These are phyloP conservation scores for Millerozyma acaciae DNA, from an alignment of 805 yeast genomes.

Conservation along the genomic window DNA sequence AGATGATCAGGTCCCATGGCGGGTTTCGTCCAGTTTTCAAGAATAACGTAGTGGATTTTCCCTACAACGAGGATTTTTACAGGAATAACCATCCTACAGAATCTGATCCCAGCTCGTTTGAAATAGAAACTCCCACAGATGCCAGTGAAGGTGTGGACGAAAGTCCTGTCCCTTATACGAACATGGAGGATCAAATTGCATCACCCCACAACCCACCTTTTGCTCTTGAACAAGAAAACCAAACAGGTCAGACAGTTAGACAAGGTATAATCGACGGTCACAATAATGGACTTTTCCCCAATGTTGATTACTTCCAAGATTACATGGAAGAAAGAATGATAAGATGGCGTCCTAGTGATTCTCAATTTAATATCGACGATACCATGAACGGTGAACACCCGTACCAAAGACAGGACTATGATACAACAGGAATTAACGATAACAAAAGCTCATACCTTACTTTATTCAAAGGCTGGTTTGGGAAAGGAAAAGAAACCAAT, in stretches of 20 bases:
- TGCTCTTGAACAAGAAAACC: conserved; percentile 4
- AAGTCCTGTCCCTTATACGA: conserved; percentile 9
- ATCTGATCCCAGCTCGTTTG: conserved; percentile 7
- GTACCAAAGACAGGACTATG: conserved; percentile 15
- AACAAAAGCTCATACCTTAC: neutral
- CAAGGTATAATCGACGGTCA: conserved; percentile 8
- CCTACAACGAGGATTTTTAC: too few species aligned
- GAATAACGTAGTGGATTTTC: too few species aligned
- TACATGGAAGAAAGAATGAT: conserved; percentile 28
- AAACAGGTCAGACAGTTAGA: conserved; percentile 2
- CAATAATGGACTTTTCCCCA: conserved; percentile 10
- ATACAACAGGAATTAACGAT: neutral
- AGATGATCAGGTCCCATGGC: conserved; percentile 5
- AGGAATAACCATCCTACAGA: neutral
- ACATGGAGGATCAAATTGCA: conserved; percentile 4
- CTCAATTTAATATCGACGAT: conserved; percentile 28
- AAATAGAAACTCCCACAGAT: conserved; percentile 7
- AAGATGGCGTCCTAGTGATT: conserved; percentile 30
- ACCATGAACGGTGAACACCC: conserved; percentile 26
- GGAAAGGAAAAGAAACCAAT: conserved; percentile 1
- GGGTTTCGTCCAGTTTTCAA: neutral
- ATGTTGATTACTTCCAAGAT: conserved; percentile 16
- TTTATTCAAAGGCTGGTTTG: conserved; percentile 5
- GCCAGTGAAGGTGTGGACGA: conserved; percentile 2
- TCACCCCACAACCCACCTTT: conserved; percentile 22